Percentiles rank a stretch among this genome's conserved stretches.
These are phyloP conservation scores for Ogataea pini DNA, from an alignment of 805 yeast species.

Conservation along the genomic window DNA sequence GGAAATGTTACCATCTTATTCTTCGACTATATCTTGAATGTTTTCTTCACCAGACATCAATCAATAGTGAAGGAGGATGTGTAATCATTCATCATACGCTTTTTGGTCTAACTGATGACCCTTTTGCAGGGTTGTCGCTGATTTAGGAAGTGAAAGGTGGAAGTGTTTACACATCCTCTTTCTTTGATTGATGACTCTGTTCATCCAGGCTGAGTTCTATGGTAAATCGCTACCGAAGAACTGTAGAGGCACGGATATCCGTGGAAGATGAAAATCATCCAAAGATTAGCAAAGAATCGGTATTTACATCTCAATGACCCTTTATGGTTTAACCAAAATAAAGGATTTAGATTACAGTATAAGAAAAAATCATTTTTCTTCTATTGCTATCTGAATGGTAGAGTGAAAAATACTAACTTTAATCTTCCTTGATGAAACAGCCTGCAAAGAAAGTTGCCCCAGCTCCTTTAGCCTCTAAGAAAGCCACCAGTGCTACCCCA, in stretches of 20 bases:
- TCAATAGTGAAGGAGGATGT: slow-evolving; percentile 15
- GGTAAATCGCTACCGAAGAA: slow-evolving; percentile 12
- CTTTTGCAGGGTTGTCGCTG: slow-evolving; percentile 14
- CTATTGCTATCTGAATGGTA: slow-evolving; percentile 12
- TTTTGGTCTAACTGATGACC: slow-evolving; percentile 26
- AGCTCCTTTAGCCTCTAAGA: slow-evolving; percentile 91
- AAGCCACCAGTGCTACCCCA: slow-evolving; percentile 47
- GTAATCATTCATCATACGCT: slow-evolving; percentile 16
- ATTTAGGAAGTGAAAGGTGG: slow-evolving; percentile 13
- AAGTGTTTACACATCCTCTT: slow-evolving; percentile 15
- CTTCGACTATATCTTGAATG: slow-evolving; percentile 9
- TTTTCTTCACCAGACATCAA: slow-evolving; percentile 9
- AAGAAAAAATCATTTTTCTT: not conserved
- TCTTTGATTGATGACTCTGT: slow-evolving; percentile 14
- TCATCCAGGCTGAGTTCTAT: slow-evolving; percentile 18
- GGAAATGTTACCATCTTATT: slow-evolving; percentile 14
- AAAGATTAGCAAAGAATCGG: slow-evolving; percentile 8
- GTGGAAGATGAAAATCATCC: slow-evolving; percentile 4
- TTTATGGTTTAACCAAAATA: slow-evolving; percentile 6
- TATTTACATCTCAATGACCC: slow-evolving; percentile 32
- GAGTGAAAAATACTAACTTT: slow-evolving; percentile 30
- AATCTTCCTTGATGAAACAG: slow-evolving; percentile 38
- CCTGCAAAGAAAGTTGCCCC: slow-evolving; percentile 86
- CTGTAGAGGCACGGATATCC: slow-evolving; percentile 6
- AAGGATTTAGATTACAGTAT: slow-evolving; percentile 1